Evolutionary conservation across 305 asterid species (phyloP).

Genomic region (Fraxinus baroniana): DNA sequence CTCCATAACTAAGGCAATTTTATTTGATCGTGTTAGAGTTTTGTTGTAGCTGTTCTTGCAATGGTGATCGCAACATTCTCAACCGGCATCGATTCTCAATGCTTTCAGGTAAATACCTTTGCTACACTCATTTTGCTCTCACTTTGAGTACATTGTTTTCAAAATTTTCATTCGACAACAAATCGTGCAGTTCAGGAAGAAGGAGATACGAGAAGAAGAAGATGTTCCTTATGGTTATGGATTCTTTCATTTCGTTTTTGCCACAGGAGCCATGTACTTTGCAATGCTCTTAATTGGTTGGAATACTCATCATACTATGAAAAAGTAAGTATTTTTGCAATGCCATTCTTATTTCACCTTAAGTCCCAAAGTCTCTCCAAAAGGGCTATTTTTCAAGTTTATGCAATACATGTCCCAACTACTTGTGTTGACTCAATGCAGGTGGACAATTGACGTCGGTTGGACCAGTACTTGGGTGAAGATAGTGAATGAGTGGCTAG

Average conservation of each 20-base stretch:
- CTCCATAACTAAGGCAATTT: not conserved
- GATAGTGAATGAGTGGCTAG: slow-evolving; percentile 58
- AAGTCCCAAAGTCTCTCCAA: not conserved
- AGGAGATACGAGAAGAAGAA: slow-evolving; percentile 38
- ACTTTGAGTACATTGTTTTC: not conserved
- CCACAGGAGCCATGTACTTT: slow-evolving; percentile 59
- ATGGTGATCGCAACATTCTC: slow-evolving; percentile 57
- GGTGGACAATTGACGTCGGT: slow-evolving; percentile 54
- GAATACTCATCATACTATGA: slow-evolving; percentile 55
- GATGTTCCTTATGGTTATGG: slow-evolving; percentile 55
- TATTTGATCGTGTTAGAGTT: slow-evolving; percentile 38
- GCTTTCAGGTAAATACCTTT: slow-evolving; percentile 42
- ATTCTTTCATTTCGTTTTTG: slow-evolving; percentile 53
- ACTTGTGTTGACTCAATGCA: slow-evolving; percentile 5
- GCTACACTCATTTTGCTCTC: not conserved
- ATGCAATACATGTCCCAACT: not conserved
- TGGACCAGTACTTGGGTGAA: slow-evolving; percentile 66
- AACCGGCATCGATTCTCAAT: slow-evolving; percentile 51
- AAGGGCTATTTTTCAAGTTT: not conserved
- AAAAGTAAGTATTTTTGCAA: slow-evolving; percentile 29
- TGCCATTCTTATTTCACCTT: not conserved
- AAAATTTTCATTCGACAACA: slow-evolving; percentile 8
- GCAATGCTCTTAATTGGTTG: slow-evolving; percentile 57
- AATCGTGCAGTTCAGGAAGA: slow-evolving; percentile 42
- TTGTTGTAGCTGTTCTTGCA: slow-evolving; percentile 47